Evolutionary conservation across 1,284 basidiomycete species (phyloP), one percentile per base, ranked within the genome.

Genomic region (Rhodofomes roseus): DNA sequence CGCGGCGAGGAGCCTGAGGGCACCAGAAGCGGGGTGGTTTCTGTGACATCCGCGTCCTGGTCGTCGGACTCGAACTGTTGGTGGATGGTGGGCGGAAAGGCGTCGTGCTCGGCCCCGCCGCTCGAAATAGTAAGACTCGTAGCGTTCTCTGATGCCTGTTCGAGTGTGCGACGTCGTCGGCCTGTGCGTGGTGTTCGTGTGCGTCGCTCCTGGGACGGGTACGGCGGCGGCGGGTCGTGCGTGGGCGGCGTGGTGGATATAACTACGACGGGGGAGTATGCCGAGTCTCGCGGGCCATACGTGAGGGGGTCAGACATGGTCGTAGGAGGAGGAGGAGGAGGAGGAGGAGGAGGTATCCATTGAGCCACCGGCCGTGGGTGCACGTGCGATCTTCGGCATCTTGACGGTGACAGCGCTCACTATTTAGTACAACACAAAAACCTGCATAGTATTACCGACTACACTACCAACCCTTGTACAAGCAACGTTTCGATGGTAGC

Each of bases 191-290:
- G 66, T 4, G 72, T 55, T 31, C 81, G 74, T 8, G 71, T 62
- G 34, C 81, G 78, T n/a, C 82, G 76, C 62, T 80, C 77, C 56
- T 77, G 74, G 0, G 83, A 80, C 39, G 85, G 87, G 68, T 89
- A 89, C 0, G 86, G 87, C 0, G 86, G 86, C 12, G 86, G 86
- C 0, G 87, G 86, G 62, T 89, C 86, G 3, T 72, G 63, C 20
- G 69, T 54, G 18, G 68, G 64, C 6, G 62, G 60, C 14, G 63
- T 67, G n/a, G 66, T 64, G 2, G 65, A 65, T 12, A 71, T 58
- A 18, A 71, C 57, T 18, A 67, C 46, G 34, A 55, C 40, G 27
- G 51, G 51, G 23, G 36, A 11, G 34, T 31, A 36, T 8, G 23
- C 1, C 6, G 31, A 27, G 11, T 36, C 50, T 4, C 39, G 34